Base-by-base conservation (phyloP, 345 rosid genomes). In the Corchorus capsularis region DNA sequence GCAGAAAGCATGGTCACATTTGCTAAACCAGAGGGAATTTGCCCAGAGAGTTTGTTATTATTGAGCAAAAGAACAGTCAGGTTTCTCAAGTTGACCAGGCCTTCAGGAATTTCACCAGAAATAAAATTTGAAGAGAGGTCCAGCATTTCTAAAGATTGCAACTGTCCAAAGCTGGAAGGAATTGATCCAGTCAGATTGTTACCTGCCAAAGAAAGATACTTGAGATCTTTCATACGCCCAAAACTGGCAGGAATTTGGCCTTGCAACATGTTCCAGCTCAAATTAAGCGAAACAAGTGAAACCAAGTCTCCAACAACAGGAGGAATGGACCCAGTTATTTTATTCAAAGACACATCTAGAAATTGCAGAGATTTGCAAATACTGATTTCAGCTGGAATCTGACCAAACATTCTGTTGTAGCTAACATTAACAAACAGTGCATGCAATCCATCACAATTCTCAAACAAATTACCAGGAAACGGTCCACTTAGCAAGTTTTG, bases 41-140 rank as follows among this genome's bases (percentile, higher is more conserved):
- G 77, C 77, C 92, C 94, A 2, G 89, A 84, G 17, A 90, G 87
- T 45, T 79, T 87, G 76, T 90, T 90, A 78, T 86, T 81, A 67
- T 89, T 77, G 54, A 90, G 92, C 75, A 87, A 80, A 79, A 90
- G 92, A 66, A 78, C 79, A 32, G 85, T 77, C 72, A 90, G 84
- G 60, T 82, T 83, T 66, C 75, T 87, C 81, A 90, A 78, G 70
- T 75, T 85, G 65, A 75, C 84, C 59, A 90, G 79, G 71, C 71
- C 77, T 14, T 61, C 79, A 35, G 92, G 89, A 75, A 90, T 88
- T 78, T 82, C 82, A 32, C 89, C 91, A 45, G 91, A 84, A 11
- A 90, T 85, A 71, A 82, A 82, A 81, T 87, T 90, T 32, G 87
- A 86, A 70, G 89, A 88, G 68, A 90, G 89, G 66, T 88, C 92